Percentiles rank a stretch among this genome's conserved stretches.
These are phyloP conservation scores for Pseudogymnoascus sp. DNA, from an alignment of 2,329 filamentous ascomycete genomes.

Conservation along the genomic window DNA sequence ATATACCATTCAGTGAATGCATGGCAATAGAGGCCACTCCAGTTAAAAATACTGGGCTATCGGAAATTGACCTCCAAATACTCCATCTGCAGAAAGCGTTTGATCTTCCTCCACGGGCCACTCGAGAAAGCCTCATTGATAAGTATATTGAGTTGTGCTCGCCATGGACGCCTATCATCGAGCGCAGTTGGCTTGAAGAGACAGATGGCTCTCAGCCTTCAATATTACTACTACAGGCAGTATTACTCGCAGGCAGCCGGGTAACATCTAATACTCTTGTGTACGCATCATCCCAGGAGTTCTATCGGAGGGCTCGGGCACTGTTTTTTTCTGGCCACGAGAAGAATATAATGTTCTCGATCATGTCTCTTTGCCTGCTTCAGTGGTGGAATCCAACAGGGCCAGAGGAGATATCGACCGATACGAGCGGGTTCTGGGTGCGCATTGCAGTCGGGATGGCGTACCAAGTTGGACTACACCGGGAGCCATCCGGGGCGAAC, in stretches of 20 bases:
- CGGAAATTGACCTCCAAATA: conserved; percentile 6
- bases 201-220: conserved; percentile 22
- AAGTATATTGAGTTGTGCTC: conserved; percentile 18
- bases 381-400: conserved; percentile 31
- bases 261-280: conserved; percentile 27
- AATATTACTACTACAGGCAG: conserved; percentile 29
- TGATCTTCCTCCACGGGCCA: conserved; percentile 14
- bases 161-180: conserved; percentile 20
- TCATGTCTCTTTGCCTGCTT: conserved; percentile 25
- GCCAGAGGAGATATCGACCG: conserved; percentile 30
- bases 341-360: conserved; percentile 27
- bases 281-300: conserved; percentile 25
- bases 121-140: conserved; percentile 14
- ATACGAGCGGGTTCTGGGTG: conserved; percentile 37
- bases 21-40: not conserved
- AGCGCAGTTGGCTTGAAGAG: conserved; percentile 25
- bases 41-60: not conserved
- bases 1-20: conserved; percentile 6
- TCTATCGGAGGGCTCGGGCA: conserved; percentile 28
- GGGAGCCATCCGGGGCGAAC: conserved; percentile 27
- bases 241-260: conserved; percentile 35
- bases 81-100: conserved; percentile 8
- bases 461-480: conserved; percentile 36
- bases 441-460: conserved; percentile 34
- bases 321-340: conserved; percentile 29